Percentiles rank a stretch among this genome's conserved stretches.
phyloP scores from a whole-genome alignment of 1,284 basidiomycete genomes.

The Veloboletus limbatus region DNA sequence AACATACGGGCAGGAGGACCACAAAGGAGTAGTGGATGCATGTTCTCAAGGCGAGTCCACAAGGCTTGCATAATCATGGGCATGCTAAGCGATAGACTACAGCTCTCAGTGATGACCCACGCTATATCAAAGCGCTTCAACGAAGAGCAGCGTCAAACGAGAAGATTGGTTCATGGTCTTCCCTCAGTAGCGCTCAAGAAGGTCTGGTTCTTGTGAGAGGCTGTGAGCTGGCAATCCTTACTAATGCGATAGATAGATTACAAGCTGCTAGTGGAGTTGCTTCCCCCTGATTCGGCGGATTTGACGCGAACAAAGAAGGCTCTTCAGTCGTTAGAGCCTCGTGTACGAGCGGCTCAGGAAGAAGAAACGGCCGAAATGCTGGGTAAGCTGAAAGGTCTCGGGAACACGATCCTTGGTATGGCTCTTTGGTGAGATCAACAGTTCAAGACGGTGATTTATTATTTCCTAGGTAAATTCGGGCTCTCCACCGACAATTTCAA shows the following conservation, averaged over 20 bases:
- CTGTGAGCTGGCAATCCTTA: background rate
- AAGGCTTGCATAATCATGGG: background rate
- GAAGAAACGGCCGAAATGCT: conserved; percentile 92
- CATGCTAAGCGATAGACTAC: conserved; percentile 9
- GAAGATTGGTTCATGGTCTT: conserved; percentile 76
- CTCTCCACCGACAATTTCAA: conserved; percentile 93
- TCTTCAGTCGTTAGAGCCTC: conserved; percentile 58
- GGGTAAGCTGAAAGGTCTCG: conserved; percentile 88
- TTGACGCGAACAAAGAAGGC: conserved; percentile 46
- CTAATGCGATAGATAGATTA: conserved; percentile 62
- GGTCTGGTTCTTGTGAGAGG: conserved; percentile 44
- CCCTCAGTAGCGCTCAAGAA: conserved; percentile 79
- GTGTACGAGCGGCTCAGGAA: conserved; percentile 75
- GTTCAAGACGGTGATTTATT: background rate
- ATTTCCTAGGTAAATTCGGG: conserved; percentile 70
- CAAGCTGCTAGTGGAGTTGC: conserved; percentile 59
- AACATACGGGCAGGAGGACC: conserved; percentile 52
- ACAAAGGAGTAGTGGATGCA: conserved; percentile 72
- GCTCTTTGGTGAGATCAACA: conserved; percentile 1
- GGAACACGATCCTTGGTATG: conserved; percentile 87
- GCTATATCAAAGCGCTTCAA: conserved; percentile 86
- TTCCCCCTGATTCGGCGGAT: conserved; percentile 58
- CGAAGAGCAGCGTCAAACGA: conserved; percentile 86
- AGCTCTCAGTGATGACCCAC: conserved; percentile 85
- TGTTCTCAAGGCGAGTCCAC: conserved; percentile 63